A percentile compares a stretch with the other conserved stretches of the same genome.
phyloP scores from a whole-genome alignment of 306 rosid species.

The Alnus rubra region DNA sequence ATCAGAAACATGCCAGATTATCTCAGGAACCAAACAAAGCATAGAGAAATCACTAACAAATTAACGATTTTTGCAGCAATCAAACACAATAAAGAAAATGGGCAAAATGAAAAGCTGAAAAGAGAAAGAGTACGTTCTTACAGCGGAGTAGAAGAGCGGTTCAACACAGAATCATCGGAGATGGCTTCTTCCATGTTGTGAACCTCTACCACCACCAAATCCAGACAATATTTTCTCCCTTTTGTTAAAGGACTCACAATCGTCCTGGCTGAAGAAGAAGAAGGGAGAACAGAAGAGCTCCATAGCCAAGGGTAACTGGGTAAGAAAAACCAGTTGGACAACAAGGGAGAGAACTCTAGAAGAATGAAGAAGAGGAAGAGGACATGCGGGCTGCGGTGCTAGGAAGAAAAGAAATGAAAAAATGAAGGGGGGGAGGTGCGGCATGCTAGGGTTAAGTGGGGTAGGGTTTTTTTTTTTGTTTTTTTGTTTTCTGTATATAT shows the following conservation, averaged over 20 bases:
- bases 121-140: slow-evolving; percentile 16
- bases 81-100: background rate
- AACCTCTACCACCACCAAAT: slow-evolving; percentile 35
- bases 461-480: too few relatives aligned
- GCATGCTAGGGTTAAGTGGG: too few relatives aligned
- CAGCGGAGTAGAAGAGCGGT: slow-evolving; percentile 60
- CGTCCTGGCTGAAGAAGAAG: slow-evolving; percentile 18
- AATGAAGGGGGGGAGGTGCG: too few relatives aligned
- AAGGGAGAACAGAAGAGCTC: slow-evolving; percentile 29
- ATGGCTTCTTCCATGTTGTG: slow-evolving; percentile 40
- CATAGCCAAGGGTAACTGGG: slow-evolving; percentile 19
- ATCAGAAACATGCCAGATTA: too few relatives aligned
- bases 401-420: too few relatives aligned
- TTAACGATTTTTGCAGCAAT: too few relatives aligned
- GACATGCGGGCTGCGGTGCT: too few relatives aligned
- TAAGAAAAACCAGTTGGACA: slow-evolving; percentile 35
- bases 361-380: too few relatives aligned
- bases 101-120: background rate
- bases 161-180: slow-evolving; percentile 46
- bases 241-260: background rate
- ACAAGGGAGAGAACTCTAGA: slow-evolving; percentile 33
- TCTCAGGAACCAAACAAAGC: too few relatives aligned
- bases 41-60: too few relatives aligned
- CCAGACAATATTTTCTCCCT: slow-evolving; percentile 28
- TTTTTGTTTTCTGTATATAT: too few relatives aligned